phyloP scores from a whole-genome alignment of 495 filamentous ascomycete genomes.

The Aspergillus hancockii region DNA sequence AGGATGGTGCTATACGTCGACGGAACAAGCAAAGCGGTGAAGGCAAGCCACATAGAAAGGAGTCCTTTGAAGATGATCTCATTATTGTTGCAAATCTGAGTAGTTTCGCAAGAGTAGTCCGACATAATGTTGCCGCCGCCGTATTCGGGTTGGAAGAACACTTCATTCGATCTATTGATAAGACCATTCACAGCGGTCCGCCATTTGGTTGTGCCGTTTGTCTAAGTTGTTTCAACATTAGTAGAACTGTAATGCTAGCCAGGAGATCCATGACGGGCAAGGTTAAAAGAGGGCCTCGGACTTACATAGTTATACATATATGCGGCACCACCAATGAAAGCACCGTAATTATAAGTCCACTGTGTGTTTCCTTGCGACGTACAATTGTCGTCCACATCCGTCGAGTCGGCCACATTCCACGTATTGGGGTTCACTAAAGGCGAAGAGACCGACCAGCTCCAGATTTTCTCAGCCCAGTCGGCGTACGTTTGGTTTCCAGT shows the following conservation, averaged over 20 bases:
- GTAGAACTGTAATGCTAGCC: conserved; percentile 67
- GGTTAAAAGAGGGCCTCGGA: conserved; percentile 32
- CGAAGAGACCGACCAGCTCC: conserved; percentile 63
- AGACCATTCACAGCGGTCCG: conserved; percentile 56
- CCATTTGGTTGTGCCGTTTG: conserved; percentile 52
- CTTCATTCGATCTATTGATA: conserved; percentile 44
- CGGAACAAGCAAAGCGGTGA: conserved; percentile 62
- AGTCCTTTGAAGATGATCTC: conserved; percentile 76
- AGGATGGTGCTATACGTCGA: conserved; percentile 60
- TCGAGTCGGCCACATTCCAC: conserved; percentile 68
- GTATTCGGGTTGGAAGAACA: conserved; percentile 57
- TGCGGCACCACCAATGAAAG: conserved; percentile 72
- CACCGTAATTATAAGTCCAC: conserved; percentile 77
- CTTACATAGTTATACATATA: conserved; percentile 74
- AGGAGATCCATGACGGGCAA: conserved; percentile 70
- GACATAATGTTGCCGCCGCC: conserved; percentile 56
- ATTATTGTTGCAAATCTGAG: conserved; percentile 66
- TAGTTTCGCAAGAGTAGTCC: conserved; percentile 70
- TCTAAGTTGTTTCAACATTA: conserved; percentile 50
- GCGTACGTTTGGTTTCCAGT: conserved; percentile 76
- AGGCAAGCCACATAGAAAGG: conserved; percentile 70
- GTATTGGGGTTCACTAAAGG: conserved; percentile 52
- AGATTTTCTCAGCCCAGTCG: conserved; percentile 71
- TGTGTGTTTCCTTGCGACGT: conserved; percentile 60
- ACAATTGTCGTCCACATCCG: conserved; percentile 58